Evolutionary conservation across 2,329 filamentous ascomycete species (phyloP).

Genomic region (Aphanocladium album): DNA sequence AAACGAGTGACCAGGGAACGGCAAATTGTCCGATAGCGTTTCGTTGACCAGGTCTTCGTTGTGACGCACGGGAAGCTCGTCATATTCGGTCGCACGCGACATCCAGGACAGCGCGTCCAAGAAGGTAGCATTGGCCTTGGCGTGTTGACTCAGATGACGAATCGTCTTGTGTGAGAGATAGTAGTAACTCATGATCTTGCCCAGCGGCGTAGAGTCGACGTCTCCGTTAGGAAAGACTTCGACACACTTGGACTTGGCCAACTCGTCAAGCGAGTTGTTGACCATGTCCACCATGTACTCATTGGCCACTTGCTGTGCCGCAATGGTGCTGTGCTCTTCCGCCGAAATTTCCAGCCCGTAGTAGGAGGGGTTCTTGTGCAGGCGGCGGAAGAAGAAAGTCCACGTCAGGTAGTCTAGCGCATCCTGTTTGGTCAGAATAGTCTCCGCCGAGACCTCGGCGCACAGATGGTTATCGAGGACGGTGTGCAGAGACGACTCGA

Average conservation of each 20-base stretch:
- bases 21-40: conserved; percentile 77
- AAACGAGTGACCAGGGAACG: conserved; percentile 54
- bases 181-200: conserved; percentile 99
- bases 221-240: conserved; percentile 80
- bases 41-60: conserved; percentile 98
- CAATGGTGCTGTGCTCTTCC: conserved; percentile 83
- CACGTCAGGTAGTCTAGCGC: conserved; percentile 96
- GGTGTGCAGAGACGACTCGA: conserved; percentile 93
- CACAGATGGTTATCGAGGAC: conserved; percentile 95
- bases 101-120: conserved; percentile 86
- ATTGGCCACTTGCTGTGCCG: conserved; percentile 82
- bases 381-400: conserved; percentile 97
- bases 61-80: conserved; percentile 94
- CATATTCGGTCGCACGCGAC: conserved; percentile 89
- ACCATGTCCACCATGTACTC: conserved; percentile 94
- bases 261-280: conserved; percentile 74
- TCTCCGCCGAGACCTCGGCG: conserved; percentile 90
- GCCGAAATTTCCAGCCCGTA: conserved; percentile 92
- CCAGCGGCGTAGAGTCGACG: conserved; percentile 82
- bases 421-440: conserved; percentile 90
- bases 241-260: conserved; percentile 80
- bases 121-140: conserved; percentile 71
- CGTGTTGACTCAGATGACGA: conserved; percentile 72
- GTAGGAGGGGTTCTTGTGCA: conserved; percentile 98
- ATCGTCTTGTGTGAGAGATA: conserved; percentile 95